Evolutionary conservation across 2,329 filamentous ascomycete species (phyloP).

Genomic region (Myriosclerotinia scirpicola): DNA sequence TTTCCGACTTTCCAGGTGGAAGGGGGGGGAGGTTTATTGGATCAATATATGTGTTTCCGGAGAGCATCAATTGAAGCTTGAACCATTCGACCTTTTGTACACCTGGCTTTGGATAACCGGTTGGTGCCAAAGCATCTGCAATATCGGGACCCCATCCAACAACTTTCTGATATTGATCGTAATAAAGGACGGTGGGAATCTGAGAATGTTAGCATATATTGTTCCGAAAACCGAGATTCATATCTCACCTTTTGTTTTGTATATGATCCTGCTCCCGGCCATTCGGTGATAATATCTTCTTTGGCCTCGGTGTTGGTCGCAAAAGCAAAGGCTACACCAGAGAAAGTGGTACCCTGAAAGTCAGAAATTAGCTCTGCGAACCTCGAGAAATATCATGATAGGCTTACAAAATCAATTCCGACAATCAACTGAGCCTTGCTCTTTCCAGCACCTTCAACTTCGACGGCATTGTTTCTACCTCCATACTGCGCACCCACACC

Average conservation of each 20-base stretch:
- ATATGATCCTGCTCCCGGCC: constrained; percentile 95
- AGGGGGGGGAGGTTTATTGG: constrained; percentile 97
- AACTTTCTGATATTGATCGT: constrained; percentile 98
- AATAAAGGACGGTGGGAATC: constrained; percentile 99
- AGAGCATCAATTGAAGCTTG: constrained; percentile 98
- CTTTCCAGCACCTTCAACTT: constrained; percentile 84
- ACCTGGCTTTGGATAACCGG: constrained; percentile 94
- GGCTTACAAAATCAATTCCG: constrained; percentile 92
- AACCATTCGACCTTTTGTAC: constrained; percentile 99
- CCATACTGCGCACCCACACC: constrained; percentile 38
- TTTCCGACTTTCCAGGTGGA: constrained; percentile 96
- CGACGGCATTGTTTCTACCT: constrained; percentile 52
- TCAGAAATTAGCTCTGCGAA: constrained; percentile 24
- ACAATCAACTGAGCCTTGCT: constrained; percentile 98
- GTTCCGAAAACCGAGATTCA: constrained; percentile 3
- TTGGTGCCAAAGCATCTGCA: constrained; percentile 91
- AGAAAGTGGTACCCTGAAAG: constrained; percentile 88
- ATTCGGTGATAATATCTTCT: constrained; percentile 98
- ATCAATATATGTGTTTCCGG: constrained; percentile 98
- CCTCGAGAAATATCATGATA: constrained; percentile 32
- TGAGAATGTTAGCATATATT: constrained; percentile 44
- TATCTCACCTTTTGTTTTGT: constrained; percentile 90
- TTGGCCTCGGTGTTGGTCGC: constrained; percentile 96
- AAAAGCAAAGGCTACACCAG: constrained; percentile 89
- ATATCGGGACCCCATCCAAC: constrained; percentile 99